A percentile compares a stretch with the other conserved stretches of the same genome.
These are phyloP conservation scores for Populus alba DNA, from an alignment of 345 rosid genomes.

Conservation along the genomic window DNA sequence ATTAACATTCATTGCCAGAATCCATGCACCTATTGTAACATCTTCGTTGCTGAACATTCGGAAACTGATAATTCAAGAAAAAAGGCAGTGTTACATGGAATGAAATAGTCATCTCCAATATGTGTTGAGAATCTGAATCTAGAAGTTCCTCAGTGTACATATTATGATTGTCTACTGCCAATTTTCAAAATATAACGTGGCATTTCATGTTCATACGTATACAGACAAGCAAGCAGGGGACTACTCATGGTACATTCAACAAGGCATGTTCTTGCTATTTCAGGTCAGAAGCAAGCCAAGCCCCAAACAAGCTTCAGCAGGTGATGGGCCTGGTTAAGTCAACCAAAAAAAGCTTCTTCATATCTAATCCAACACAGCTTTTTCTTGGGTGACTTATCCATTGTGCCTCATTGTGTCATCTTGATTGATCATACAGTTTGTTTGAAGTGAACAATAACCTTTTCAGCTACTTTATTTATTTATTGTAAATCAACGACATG, in stretches of 20 bases:
- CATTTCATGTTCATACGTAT: not conserved
- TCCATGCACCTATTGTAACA: constrained; percentile 95
- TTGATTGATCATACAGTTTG: not conserved
- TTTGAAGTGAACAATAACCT: not conserved
- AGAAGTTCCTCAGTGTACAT: not conserved
- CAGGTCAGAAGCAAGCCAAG: not conserved
- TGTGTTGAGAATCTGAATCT: not conserved
- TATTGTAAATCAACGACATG: not conserved
- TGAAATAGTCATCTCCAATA: not conserved
- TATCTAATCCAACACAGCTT: not conserved
- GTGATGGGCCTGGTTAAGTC: not conserved
- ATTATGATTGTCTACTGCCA: not conserved
- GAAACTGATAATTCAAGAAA: constrained; percentile 50
- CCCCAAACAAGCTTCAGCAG: not conserved
- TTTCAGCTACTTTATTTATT: not conserved
- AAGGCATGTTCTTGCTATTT: not conserved
- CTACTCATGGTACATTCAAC: not conserved
- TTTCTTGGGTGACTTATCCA: not conserved
- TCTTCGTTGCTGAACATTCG: constrained; percentile 98
- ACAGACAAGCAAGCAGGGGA: not conserved
- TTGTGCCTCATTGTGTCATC: not conserved
- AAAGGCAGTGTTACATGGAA: not conserved
- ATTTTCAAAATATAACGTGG: not conserved
- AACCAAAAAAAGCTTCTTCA: not conserved
- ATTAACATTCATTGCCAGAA: constrained; percentile 93